Evolutionary conservation across 345 rosid genomes (phyloP).

Genomic region (Salix dunnii): DNA sequence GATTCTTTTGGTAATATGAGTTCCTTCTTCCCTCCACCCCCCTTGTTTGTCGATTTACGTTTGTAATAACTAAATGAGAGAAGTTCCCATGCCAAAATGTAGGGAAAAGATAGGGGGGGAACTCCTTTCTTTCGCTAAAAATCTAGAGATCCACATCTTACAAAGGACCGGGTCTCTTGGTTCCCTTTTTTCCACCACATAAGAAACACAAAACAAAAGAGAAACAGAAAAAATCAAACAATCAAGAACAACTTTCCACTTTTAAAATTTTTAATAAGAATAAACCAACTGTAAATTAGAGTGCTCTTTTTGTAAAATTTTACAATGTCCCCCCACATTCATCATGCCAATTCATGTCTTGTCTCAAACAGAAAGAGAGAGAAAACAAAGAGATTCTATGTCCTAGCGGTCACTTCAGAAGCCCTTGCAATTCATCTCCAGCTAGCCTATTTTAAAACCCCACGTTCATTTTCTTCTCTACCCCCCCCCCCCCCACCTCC

Average conservation of each 20-base stretch:
- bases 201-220: slow-evolving; percentile 7
- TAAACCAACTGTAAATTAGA: slow-evolving; percentile 8
- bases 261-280: not conserved
- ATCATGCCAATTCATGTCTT: slow-evolving; percentile 22
- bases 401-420: slow-evolving; percentile 36
- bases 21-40: no score
- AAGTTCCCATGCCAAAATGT: not conserved
- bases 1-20: not conserved
- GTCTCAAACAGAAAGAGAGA: slow-evolving; percentile 22
- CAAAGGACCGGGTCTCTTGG: slow-evolving; percentile 43
- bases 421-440: slow-evolving; percentile 27
- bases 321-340: not conserved
- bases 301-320: not conserved
- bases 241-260: slow-evolving; percentile 1
- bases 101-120: not conserved
- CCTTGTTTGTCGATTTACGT: not conserved
- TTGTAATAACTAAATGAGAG: not conserved
- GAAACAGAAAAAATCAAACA: not conserved
- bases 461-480: not conserved
- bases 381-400: slow-evolving; percentile 15
- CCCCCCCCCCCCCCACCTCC: not conserved
- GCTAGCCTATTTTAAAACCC: slow-evolving; percentile 12
- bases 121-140: slow-evolving; percentile 25
- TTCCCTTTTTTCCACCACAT: slow-evolving; percentile 22
- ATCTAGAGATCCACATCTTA: slow-evolving; percentile 35